Percentiles rank a stretch among this genome's conserved stretches.
Evolutionary conservation across 1,139 yeast species (phyloP).

Genomic region (Kodamaea sp.): DNA sequence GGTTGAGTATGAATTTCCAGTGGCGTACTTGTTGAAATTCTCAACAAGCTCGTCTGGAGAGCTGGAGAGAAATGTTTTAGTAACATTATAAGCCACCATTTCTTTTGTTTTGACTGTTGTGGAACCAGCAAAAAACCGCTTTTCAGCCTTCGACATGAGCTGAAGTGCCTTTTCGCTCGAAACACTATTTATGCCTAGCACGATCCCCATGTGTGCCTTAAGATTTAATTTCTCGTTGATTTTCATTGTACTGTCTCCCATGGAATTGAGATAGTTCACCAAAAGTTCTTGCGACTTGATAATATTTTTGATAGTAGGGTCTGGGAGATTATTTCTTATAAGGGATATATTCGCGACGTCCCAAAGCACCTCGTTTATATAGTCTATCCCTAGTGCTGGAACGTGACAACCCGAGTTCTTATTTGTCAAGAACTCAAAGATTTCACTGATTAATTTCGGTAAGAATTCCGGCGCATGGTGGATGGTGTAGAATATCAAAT

Average conservation of each 20-base stretch:
- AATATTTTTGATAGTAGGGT: constrained; percentile 12
- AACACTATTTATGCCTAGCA: constrained; percentile 28
- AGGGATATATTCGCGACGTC: constrained; percentile 7
- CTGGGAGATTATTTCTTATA: background rate
- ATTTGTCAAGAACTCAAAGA: constrained; percentile 15
- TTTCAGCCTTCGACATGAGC: constrained; percentile 31
- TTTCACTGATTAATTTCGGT: constrained; percentile 17
- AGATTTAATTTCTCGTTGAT: constrained; percentile 23
- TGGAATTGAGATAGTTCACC: constrained; percentile 20
- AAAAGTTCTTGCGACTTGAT: constrained; percentile 34
- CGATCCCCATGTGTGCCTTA: constrained; percentile 43
- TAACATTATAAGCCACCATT: constrained; percentile 25
- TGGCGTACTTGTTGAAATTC: constrained; percentile 31
- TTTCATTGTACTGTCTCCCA: constrained; percentile 9
- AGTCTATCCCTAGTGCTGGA: constrained; percentile 7
- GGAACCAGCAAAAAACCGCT: constrained; percentile 20
- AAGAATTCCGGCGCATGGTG: constrained; percentile 25
- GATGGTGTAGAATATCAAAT: constrained; percentile 29
- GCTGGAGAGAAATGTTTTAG: constrained; percentile 27
- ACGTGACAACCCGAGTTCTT: constrained; percentile 9
- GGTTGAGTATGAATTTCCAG: constrained; percentile 25
- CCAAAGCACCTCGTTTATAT: constrained; percentile 16
- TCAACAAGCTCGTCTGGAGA: constrained; percentile 37
- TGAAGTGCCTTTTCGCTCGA: constrained; percentile 28
- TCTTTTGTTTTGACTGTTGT: constrained; percentile 18